Conservation (phyloP, 352 stramenopile species). For the Aphanomyces invadans region DNA sequence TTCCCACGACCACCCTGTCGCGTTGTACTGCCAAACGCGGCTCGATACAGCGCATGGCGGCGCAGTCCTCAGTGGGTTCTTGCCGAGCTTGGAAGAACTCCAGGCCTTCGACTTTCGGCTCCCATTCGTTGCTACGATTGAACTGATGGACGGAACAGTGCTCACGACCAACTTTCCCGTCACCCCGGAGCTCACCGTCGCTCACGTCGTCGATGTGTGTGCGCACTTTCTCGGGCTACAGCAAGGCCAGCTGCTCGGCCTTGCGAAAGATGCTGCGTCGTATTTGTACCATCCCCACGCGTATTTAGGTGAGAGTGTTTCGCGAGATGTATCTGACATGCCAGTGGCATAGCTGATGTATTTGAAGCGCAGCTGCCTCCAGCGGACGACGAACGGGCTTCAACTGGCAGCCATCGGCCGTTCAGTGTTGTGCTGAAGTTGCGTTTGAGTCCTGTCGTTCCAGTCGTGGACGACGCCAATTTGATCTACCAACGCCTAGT, state of each 20-base stretch:
- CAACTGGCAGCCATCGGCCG: too few relatives aligned
- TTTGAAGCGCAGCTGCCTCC: too few relatives aligned
- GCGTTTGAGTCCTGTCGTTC: slow-evolving; percentile 66
- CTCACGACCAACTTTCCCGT: slow-evolving; percentile 89
- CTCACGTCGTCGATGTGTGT: slow-evolving; percentile 89
- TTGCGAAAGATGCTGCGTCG: slow-evolving; percentile 38
- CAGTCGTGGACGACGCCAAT: slow-evolving; percentile 75
- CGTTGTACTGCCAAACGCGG: slow-evolving; percentile 86
- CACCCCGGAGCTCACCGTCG: slow-evolving; percentile 87
- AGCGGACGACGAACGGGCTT: too few relatives aligned
- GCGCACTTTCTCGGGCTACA: slow-evolving; percentile 86
- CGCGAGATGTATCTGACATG: slow-evolving; percentile 8
- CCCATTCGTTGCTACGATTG: slow-evolving; percentile 89
- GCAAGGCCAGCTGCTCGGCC: slow-evolving; percentile 71
- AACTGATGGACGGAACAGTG: slow-evolving; percentile 87
- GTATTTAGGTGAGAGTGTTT: slow-evolving; percentile 33
- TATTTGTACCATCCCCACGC: slow-evolving; percentile 24
- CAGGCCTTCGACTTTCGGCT: slow-evolving; percentile 87
- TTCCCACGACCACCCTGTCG: slow-evolving; percentile 83
- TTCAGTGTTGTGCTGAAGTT: slow-evolving; percentile 92
- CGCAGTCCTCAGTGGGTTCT: slow-evolving; percentile 91
- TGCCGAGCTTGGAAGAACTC: slow-evolving; percentile 91
- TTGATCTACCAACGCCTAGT: slow-evolving; percentile 76
- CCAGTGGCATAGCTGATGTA: slow-evolving; percentile 19
- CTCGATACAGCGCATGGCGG: slow-evolving; percentile 85